Evolutionary conservation across 108 stramenopile species (phyloP).

Genomic region (Schizochytrium sp.): DNA sequence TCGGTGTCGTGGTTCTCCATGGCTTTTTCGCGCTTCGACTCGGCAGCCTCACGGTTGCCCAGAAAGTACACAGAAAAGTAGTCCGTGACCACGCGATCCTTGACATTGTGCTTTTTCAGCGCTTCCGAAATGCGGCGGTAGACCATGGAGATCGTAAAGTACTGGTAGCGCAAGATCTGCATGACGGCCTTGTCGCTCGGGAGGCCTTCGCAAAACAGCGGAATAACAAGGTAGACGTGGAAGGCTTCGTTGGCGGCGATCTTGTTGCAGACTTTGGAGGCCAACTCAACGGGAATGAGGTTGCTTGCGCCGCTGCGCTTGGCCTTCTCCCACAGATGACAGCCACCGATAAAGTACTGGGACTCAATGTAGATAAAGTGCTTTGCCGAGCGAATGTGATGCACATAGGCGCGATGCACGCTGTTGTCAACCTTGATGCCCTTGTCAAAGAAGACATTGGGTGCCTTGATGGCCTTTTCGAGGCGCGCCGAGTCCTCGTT

Average conservation of each 20-base stretch:
- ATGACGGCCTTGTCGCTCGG: conserved; percentile 38
- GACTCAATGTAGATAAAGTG: conserved; percentile 56
- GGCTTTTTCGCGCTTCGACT: not conserved
- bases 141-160: conserved; percentile 46
- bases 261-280: conserved; percentile 54
- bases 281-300: conserved; percentile 53
- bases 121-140: conserved; percentile 30
- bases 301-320: conserved; percentile 16
- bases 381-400: conserved; percentile 48
- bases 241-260: conserved; percentile 50
- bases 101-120: not conserved
- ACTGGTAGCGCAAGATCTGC: conserved; percentile 44
- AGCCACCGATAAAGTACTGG: conserved; percentile 23
- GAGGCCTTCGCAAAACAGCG: conserved; percentile 57
- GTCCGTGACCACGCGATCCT: not conserved
- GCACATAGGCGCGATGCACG: not conserved
- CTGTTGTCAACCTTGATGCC: conserved; percentile 7
- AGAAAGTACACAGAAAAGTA: not conserved
- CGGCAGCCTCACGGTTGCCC: not conserved
- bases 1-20: not conserved
- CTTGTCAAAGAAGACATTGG: not conserved
- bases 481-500: not conserved
- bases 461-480: not conserved
- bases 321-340: not conserved
- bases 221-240: conserved; percentile 54